Evolutionary conservation across 2,329 filamentous ascomycete species (phyloP), one percentile per base, ranked within the genome.

Genomic region (Myriosclerotinia curreyana): DNA sequence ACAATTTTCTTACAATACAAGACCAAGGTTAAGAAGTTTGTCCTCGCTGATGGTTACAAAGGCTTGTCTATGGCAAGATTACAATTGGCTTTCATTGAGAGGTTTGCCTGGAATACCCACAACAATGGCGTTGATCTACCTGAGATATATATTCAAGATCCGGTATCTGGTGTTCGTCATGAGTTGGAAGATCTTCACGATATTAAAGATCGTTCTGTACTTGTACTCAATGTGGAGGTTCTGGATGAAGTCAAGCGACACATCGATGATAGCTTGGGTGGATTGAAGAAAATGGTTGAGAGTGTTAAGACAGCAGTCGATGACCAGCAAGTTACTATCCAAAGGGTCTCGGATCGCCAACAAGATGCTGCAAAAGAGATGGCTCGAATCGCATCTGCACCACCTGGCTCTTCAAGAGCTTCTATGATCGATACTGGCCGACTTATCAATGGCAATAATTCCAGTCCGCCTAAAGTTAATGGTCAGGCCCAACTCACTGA

Each of bases 101-200:
- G 97, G 75, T 99, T 99, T 74, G 95, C 94, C 0, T 99, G 96
- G 93, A 98, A 96, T 71, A 97, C 94, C 0, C 93, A 98, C 71
- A 89, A 92, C 66, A 96, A 97, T 72, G 95, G 95, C 9, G 86
- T 87, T 17, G 95, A 99, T 74, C 79, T 99, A 53, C 95, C 95
- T 0, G 95, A 99, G 71, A 98, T 99, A 20, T 97, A 99, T 75
- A 95, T 99, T 20, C 95, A 99, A 75, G 95, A 99, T 75, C 89
- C 93, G 0, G 84, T 97, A 2, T 98, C 95, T 11, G 95, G 95
- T 0, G 90, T 99, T n/a, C 89, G 95, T 20, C 94, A 99, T 75
- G 95, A 99, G 77, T 79, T 99, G 31, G 95, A 99, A 75, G 95
- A 99, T 74, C 80, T 99, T 38, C 85, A 82, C 22, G 95, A 99